Conservation (phyloP, 2,329 filamentous ascomycete genomes). For the Fusarium incarnatum region DNA sequence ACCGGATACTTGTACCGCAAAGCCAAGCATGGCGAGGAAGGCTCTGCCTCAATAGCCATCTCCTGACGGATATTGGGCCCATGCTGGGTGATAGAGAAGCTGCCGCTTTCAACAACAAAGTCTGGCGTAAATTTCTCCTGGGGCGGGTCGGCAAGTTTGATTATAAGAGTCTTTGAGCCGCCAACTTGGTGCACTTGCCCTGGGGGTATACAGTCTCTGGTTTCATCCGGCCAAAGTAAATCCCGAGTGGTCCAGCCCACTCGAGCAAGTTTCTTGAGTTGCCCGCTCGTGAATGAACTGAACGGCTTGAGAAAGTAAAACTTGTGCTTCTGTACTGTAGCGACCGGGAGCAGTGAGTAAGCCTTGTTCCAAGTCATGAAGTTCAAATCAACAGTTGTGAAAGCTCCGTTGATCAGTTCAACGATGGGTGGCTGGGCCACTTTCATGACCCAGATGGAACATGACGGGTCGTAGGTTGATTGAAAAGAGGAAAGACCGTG, state of each 20-base stretch:
- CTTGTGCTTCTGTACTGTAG: background rate
- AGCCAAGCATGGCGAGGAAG: background rate
- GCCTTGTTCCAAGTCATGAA: conserved; percentile 9
- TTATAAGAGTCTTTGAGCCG: background rate
- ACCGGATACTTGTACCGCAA: background rate
- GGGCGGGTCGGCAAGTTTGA: background rate
- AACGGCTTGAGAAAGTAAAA: background rate
- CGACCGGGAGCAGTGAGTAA: background rate
- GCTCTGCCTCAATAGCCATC: background rate
- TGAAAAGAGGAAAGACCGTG: too few relatives aligned
- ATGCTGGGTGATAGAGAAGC: background rate
- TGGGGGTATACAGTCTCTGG: background rate
- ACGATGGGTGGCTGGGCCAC: background rate
- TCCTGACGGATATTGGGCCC: too few relatives aligned
- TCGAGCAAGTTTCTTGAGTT: too few relatives aligned
- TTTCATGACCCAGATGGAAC: background rate
- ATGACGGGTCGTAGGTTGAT: too few relatives aligned
- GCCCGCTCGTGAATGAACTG: too few relatives aligned
- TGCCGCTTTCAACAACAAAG: background rate
- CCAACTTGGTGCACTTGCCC: background rate
- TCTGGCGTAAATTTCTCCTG: background rate
- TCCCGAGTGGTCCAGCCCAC: conserved; percentile 1
- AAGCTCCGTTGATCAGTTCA: background rate
- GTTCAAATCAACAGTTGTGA: background rate
- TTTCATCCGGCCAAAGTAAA: background rate